Evolutionary conservation across 116 monocot species (phyloP).

Genomic region (Iris pallida): DNA sequence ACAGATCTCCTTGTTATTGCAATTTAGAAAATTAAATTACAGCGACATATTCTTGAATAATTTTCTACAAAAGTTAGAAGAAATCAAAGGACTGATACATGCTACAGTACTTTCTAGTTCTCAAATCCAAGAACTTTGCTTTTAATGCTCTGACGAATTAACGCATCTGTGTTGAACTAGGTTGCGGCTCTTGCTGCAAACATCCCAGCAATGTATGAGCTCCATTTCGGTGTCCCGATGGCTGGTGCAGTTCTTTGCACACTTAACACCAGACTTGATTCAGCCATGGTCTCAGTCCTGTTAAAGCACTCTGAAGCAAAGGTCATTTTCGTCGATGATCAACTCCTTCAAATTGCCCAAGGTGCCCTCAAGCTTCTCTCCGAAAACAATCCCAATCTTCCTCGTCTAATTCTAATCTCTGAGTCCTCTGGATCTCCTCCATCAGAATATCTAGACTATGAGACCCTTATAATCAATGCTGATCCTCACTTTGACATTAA

Average conservation of each 20-base stretch:
- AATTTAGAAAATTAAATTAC: too few species aligned
- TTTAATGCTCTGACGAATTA: too few species aligned
- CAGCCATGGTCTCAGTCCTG: constrained; percentile 24
- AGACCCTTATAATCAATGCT: constrained; percentile 34
- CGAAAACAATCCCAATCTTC: constrained; percentile 9
- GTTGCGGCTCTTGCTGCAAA: constrained; percentile 24
- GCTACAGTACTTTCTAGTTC: too few species aligned
- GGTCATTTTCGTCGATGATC: constrained; percentile 50
- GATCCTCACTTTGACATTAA: constrained; percentile 37
- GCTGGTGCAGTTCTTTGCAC: constrained; percentile 27
- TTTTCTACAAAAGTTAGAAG: too few species aligned
- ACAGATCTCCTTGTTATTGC: too few species aligned
- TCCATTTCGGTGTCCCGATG: constrained; percentile 29
- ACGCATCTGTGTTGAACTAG: background rate
- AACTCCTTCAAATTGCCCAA: constrained; percentile 36
- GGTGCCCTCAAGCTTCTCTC: constrained; percentile 43
- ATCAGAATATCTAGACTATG: constrained; percentile 29
- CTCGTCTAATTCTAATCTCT: constrained; percentile 31
- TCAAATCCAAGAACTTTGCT: too few species aligned
- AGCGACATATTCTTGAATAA: too few species aligned
- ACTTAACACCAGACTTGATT: constrained; percentile 23
- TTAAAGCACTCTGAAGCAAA: constrained; percentile 46
- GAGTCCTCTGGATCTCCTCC: background rate
- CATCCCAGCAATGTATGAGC: constrained; percentile 22
- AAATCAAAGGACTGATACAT: too few species aligned